A percentile compares a stretch with the other conserved stretches of the same genome.
Conservation (phyloP, 176 grass and related monocot genomes). For the Musa troglodytarum region DNA sequence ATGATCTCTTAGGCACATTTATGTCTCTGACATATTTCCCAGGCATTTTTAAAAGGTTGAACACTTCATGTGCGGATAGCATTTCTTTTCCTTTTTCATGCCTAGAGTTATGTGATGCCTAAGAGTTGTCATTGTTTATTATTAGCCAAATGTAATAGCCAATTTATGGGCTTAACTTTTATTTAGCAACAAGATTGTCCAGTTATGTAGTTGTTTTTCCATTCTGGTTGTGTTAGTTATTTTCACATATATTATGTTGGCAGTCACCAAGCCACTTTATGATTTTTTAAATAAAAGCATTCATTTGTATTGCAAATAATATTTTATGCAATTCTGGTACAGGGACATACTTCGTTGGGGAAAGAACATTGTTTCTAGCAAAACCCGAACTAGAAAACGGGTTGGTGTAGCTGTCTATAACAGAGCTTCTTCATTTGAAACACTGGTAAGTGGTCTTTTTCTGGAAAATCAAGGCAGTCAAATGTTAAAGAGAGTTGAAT, state of each 20-base stretch:
- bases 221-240: not conserved
- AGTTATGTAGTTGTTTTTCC: not conserved
- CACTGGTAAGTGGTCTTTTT: constrained; percentile 41
- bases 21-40: too few species aligned
- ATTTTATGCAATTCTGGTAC: not conserved
- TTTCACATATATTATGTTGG: not conserved
- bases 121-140: not conserved
- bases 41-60: too few species aligned
- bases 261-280: not conserved
- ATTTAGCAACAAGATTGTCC: not conserved
- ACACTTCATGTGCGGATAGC: too few species aligned
- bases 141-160: not conserved
- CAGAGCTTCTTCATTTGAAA: constrained; percentile 90
- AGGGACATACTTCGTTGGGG: constrained; percentile 96
- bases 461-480: not conserved
- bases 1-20: too few species aligned
- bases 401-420: constrained; percentile 80
- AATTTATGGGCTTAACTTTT: not conserved
- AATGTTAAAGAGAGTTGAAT: not conserved
- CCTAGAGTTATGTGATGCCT: not conserved
- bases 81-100: not conserved
- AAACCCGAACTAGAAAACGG: constrained; percentile 82
- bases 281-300: too few species aligned
- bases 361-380: constrained; percentile 86
- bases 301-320: not conserved